Evolutionary conservation across 1,284 basidiomycete genomes (phyloP), one percentile per base, ranked within the genome.

Genomic region (Apiotrichum brassicae): DNA sequence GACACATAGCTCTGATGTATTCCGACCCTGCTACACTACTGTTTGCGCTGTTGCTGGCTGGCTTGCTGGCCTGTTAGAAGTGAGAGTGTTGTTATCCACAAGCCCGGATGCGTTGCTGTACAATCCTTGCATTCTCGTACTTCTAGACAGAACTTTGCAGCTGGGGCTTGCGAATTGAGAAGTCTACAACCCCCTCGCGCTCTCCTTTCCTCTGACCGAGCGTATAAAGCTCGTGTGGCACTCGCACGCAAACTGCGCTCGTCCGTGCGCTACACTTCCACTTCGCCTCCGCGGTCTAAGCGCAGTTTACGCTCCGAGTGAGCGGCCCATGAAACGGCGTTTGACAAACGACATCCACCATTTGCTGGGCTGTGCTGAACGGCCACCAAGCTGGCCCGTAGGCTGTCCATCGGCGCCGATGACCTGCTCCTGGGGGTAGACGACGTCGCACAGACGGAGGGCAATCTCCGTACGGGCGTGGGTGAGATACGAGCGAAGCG

Each of bases 261-360:
- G 9, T 14, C 14, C 28, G 9, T 14, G 28, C 28, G 8, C 14
- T 8, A 8, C 28, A 9, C 28, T 30, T 14, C 14, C 8, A 8
- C 28, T 30, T 14, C 28, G 28, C 14, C 28, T 30, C 28, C 28
- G 28, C 14, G 12, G 12, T 7, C n/a, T 34, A 12, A 9, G n/a
- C 11, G 7, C 22, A 6, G 22, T n/a, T 45, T 49, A 49, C 9
- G 33, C 43, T 16, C 32, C 43, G 19, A 55, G 49, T 25, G 53
- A 51, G 36, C 53, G 45, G 22, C 49, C 49, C 53, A 55, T 55
- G 43, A 55, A 55, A 24, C 73, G 61, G 52, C 92, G 82, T 80
- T 94, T 97, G 75, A 93, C 93, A 82, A 98, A 99, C 32, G 89
- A 86, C 86, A 98, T 91, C 95, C 95, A 99, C 94, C 94, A 99